Evolutionary conservation across 345 rosid genomes (phyloP), one percentile per base, ranked within the genome.

Genomic region (Pistacia integerrima): DNA sequence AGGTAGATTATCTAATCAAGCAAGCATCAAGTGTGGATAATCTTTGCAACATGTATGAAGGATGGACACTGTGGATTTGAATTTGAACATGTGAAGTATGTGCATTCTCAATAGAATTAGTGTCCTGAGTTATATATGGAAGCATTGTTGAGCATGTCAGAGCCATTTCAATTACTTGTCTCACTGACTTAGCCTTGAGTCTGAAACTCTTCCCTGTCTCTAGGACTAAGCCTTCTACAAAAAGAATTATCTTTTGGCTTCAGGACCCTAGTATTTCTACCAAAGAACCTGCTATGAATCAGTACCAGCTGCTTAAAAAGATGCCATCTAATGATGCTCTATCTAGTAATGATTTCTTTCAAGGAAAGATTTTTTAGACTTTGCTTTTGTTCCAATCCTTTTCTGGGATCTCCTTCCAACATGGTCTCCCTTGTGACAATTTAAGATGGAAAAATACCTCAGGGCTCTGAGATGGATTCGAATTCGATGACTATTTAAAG

Each of bases 11-110:
- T 86, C 89, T 94, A 78, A 85, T 92, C 69, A 92, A 90, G 85
- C 95, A 94, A 83, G 95, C 98, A 12, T 87, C 87, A 51, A 93
- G 95, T 58, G 60, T 90, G 73, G 97, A 91, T 81, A 91, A 89
- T 76, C 97, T 94, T 76, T 91, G 98, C 94, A 94, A 92, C 87
- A 94, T 94, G 98, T 91, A 94, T 64, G 98, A 94, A 85, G 98
- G 97, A 74, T 94, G 98, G 98, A 94, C 97, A 18, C 97, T 97
- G 22, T 91, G 97, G 98, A 93, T 93, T 85, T 94, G 25, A 25
- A 25, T 25, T 25, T 25, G 8, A 38, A 41, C 46, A 64, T 30
- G 46, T 38, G 59, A 70, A 66, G 64, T 52, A 70, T 41, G 36
- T 70, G 58, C 65, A 16, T 64, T 36, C 12, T 22, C 30, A 30